Percentiles rank a stretch among this genome's conserved stretches.
phyloP scores from a whole-genome alignment of 208 protist genomes.

The Crithidia acanthocephali region DNA sequence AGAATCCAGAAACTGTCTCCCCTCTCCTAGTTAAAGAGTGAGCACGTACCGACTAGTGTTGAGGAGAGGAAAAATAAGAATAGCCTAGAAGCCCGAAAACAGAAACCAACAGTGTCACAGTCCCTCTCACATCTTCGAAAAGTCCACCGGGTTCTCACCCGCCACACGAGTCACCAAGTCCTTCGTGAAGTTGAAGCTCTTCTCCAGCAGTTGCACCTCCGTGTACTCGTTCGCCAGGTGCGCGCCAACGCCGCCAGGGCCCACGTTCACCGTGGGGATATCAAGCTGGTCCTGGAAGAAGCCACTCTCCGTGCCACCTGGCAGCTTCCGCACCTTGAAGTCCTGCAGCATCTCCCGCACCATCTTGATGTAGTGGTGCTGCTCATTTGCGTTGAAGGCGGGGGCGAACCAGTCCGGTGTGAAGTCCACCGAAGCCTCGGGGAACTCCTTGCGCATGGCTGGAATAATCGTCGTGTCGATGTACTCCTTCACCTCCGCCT shows the following conservation, averaged over 20 bases:
- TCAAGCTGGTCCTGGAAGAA: constrained; percentile 43
- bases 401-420: background rate
- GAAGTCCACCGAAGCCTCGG: constrained; percentile 24
- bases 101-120: no score
- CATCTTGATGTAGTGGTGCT: background rate
- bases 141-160: no score
- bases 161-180: no score
- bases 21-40: no score
- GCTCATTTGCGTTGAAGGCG: constrained; percentile 3
- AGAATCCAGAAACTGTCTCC: no score
- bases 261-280: constrained; percentile 42
- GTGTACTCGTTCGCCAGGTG: constrained; percentile 54
- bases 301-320: constrained; percentile 45
- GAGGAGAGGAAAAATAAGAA: no score
- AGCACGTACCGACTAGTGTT: no score
- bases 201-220: background rate
- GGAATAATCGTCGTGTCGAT: constrained; percentile 27
- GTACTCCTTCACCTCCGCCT: constrained; percentile 31
- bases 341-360: background rate
- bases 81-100: no score
- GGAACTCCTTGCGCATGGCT: constrained; percentile 38
- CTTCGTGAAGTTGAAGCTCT: no score
- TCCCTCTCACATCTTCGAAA: no score
- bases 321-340: background rate
- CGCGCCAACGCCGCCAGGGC: constrained; percentile 44